Evolutionary conservation across 176 grass and related monocot species (phyloP), one percentile per base, ranked within the genome.

Genomic region (Microstegium vimineum): DNA sequence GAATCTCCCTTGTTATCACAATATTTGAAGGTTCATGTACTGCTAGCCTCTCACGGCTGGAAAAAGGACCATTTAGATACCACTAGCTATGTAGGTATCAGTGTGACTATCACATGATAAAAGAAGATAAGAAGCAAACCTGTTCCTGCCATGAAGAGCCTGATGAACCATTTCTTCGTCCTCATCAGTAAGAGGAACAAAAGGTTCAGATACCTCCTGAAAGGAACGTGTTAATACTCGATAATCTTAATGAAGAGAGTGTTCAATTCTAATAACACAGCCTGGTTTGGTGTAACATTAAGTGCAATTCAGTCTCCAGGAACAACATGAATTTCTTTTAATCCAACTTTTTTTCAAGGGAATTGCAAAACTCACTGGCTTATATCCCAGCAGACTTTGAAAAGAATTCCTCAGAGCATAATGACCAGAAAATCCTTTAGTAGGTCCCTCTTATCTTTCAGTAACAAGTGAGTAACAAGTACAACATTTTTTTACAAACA

Each of bases 1-100:
- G 80, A 56, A 92, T 79, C 84, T 92, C 87, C 84, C 86, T 94
- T 36, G 92, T 94, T 87, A 94, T 94, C 57, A 86, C 82, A 83
- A 94, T 92, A 74, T 88, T 94, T 83, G 92, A 94, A 70, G 74
- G 18, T 54, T 92, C 87, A 73, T 94, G 92, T 26, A 56, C 71
- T 5, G 73, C 76, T 65, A 94, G 51, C 45, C 57, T 83, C 78
- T 94, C 87, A 84, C 28, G 57, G 5, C 92, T 94, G 79, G 33
- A 90, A 62, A 90, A 81, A 1, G 3, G 10, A 8, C 11, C 12
- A 15, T 69, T 84, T 62, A 90, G 72, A 64, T 49, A 51, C 25
- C 56, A 38, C 46, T 47, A 68, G 25, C 17, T 81, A 83, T 78
- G 52, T 71, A 72, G 2, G 32, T 40, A 82, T 49, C 64, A 56